Evolutionary conservation across 2,329 filamentous ascomycete species (phyloP).

Genomic region (Colletotrichum horii): DNA sequence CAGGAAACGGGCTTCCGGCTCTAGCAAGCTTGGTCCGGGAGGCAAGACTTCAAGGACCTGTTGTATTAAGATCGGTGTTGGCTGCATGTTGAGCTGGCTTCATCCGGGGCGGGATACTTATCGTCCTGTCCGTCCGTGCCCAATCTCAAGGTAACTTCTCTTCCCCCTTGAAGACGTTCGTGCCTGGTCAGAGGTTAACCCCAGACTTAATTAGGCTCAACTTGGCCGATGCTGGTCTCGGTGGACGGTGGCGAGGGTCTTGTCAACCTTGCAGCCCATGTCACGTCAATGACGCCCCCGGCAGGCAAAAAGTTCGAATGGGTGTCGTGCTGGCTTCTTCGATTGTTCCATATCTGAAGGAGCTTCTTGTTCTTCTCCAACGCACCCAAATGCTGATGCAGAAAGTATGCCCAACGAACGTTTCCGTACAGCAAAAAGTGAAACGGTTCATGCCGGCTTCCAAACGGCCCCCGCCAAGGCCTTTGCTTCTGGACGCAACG

Average conservation of each 20-base stretch:
- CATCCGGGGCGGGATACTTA: neutral
- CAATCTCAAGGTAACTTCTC: neutral
- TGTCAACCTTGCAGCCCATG: constrained; percentile 7
- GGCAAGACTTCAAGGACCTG: neutral
- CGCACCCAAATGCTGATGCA: neutral
- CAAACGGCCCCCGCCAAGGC: neutral
- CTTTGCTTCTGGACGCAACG: neutral
- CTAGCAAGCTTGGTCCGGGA: neutral
- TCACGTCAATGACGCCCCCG: neutral
- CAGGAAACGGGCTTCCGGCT: constrained; percentile 9
- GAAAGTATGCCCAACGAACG: neutral
- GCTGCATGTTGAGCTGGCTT: constrained; percentile 29
- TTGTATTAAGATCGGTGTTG: constrained; percentile 29
- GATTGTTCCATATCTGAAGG: neutral
- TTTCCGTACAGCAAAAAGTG: neutral
- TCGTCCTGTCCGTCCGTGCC: neutral
- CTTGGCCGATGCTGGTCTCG: neutral
- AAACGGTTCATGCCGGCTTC: neutral
- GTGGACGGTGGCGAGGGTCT: neutral
- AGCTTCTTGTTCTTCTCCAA: neutral
- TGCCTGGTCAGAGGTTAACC: neutral
- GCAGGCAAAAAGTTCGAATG: neutral
- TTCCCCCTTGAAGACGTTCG: neutral
- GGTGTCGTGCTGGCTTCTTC: neutral
- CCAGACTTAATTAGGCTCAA: neutral